Evolutionary conservation across 1,139 yeast genomes (phyloP), one percentile per base, ranked within the genome.

Genomic region (Blastobotrys elegans): DNA sequence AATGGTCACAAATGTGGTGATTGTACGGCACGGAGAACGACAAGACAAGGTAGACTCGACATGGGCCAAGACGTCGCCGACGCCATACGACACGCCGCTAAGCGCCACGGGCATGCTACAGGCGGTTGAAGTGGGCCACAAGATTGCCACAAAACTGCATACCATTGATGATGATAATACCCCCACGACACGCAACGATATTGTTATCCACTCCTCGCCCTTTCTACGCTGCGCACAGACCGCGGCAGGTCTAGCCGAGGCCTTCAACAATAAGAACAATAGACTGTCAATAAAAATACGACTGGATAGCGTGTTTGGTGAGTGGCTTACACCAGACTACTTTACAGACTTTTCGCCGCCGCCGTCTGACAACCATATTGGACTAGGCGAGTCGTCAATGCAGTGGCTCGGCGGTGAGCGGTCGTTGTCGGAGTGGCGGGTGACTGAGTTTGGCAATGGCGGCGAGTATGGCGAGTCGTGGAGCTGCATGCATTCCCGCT

Each of bases 301-400:
- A 20, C 32, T 68, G 34, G 70, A 66, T 51, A 56, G 67, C 3
- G 65, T 61, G 21, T 58, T 69, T 37, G 72, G 73, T 17, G 73
- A 69, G 48, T 69, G 72, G 72, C 64, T 64, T 48, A 66, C 68
- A 1, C 62, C 68, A 2, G 72, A 67, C 53, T 69, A 69, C 51
- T 69, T 60, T 50, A 47, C 59, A 7, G 58, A 59, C 38, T 58
- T 58, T 14, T 48, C 60, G 0, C 71, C 72, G 2, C 73, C 73
- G 10, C 68, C 70, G 1, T 57, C 58, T 18, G 69, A 67, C 51
- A 63, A 63, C 43, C 64, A 63, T 46, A 48, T 48, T 16, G 52
- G 65, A 4, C 40, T 68, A 27, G 59, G 58, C 13, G 55, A 53
- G 14, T 48, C 59, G 21, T 54, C 70, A 14, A 44, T 50, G n/a